Base-by-base conservation (phyloP, 208 protist species). In the Leishmania turanica region DNA sequence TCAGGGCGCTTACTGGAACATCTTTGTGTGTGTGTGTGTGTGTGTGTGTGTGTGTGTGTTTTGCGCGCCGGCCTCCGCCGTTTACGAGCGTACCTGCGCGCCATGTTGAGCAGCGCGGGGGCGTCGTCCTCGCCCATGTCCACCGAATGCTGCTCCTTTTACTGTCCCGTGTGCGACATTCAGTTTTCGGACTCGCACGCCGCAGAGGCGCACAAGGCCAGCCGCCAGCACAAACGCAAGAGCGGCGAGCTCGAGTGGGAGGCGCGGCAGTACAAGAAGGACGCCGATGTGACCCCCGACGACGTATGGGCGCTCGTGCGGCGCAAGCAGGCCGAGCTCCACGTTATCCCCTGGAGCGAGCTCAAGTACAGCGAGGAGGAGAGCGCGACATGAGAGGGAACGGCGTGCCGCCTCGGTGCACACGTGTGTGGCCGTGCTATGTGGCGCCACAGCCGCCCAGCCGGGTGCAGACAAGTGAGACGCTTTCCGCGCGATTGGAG, bases 241-340 rank as follows among this genome's bases (percentile, higher is more conserved):
- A 96, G 90, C 60, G 91, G 91, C 0, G 91, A 96, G 77, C 70
- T 93, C 1, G 90, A 85, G 64, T 80, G 78, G 69, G 89, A 96
- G 73, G 76, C 78, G 69, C 83, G 76, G 73, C 75, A 84, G 58
- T 96, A 95, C 72, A 94, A 94, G 60, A 88, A 90, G 56, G 92
- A 95, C 72, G 84, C 77, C 7, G 88, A 91, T 21, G 90, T 96
- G 42, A 95, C 93, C 0, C 84, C 83, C 1, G 87, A 88, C 9
- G 93, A 97, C 83, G 90, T 97, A n/a, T 86, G 88, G 85, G 86
- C 80, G 15, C 81, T 97, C 40, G 90, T 97, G 73, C 83, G 85
- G 42, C 89, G 92, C 77, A 92, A 92, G 77, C 86, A 87, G 17
- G 71, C 78, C 31, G 90, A 95, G 76, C 85, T 92, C 8, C 88